These are phyloP conservation scores for Paraurostyla sp. DNA, from an alignment of 73 alveolate species.

Conservation along the genomic window DNA sequence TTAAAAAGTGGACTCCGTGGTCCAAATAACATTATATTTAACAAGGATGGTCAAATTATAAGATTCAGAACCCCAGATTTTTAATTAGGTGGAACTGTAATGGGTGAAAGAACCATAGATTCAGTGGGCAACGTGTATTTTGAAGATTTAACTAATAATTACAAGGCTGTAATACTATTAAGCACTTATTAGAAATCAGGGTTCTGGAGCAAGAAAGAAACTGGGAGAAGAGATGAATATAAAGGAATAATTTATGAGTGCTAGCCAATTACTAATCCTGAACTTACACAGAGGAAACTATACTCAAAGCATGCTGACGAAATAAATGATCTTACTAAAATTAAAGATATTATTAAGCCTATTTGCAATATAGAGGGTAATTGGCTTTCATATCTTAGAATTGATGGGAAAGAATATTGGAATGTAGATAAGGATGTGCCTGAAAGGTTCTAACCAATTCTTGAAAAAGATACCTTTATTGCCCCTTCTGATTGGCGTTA, in stretches of 20 bases:
- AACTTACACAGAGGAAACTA: slow-evolving; percentile 33
- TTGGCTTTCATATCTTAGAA: slow-evolving; percentile 79
- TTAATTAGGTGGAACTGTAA: slow-evolving; percentile 55
- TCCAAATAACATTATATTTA: slow-evolving; percentile 68
- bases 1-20: slow-evolving; percentile 75
- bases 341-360: slow-evolving; percentile 53
- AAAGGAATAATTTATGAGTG: slow-evolving; percentile 62
- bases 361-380: slow-evolving; percentile 81
- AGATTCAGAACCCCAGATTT: slow-evolving; percentile 46
- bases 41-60: slow-evolving; percentile 67
- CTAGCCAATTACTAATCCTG: background rate
- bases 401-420: slow-evolving; percentile 83
- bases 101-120: slow-evolving; percentile 72
- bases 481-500: slow-evolving; percentile 87
- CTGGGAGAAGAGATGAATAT: slow-evolving; percentile 54
- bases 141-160: slow-evolving; percentile 57
- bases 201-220: background rate
- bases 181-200: slow-evolving; percentile 38
- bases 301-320: slow-evolving; percentile 63
- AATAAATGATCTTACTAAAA: slow-evolving; percentile 6
- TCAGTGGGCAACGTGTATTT: slow-evolving; percentile 61
- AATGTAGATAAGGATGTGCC: slow-evolving; percentile 81
- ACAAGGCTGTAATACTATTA: slow-evolving; percentile 51
- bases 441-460: slow-evolving; percentile 67
- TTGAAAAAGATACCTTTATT: slow-evolving; percentile 12